Base-by-base conservation (phyloP, 352 stramenopile genomes). In the Phytophthora constricta region DNA sequence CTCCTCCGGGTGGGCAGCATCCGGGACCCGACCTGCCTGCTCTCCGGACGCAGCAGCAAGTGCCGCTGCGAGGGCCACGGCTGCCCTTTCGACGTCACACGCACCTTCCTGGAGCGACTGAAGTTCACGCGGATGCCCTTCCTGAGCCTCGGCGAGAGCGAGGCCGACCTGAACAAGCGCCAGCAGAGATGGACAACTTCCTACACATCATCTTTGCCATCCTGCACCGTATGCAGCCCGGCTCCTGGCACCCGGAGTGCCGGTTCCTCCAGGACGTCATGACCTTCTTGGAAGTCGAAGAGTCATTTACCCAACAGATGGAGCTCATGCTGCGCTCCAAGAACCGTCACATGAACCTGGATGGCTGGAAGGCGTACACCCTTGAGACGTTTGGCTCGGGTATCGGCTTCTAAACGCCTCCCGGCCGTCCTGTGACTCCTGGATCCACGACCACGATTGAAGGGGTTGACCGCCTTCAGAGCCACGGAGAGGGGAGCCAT, bases 181-280 rank as follows among this genome's bases (percentile, higher is more conserved):
- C 84, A 93, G 59, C 54, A 59, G 27, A 96, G 74, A 90, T 94
- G 82, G 85, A 92, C 74, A 91, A 89, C 58, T 96, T 96, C 57
- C 60, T 96, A 41, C 81, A 79, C 49, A 85, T 92, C 60, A 80
- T 96, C 58, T 92, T 94, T 54, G 79, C 78, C 41, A 90, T 93
- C 53, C 65, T 96, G 58, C 86, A 93, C 62, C 81, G 82, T 48
- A 91, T 91, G 77, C 80, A 89, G 60, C 79, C 82, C 22, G 76
- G 71, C 27, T 70, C 75, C 50, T 93, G 86, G 77, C 77, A 89
- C 57, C 63, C 77, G 4, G 77, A 93, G 42, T 96, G 88, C 67
- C 72, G 79, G 2, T 96, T 96, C 58, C 71, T 96, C 20, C 84
- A 92, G 57, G 85, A 94, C 61, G 82, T 96, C 33, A 76, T 93